Evolutionary conservation across 2,329 filamentous ascomycete genomes (phyloP).

Genomic region (Penicillium psychrosexuale): DNA sequence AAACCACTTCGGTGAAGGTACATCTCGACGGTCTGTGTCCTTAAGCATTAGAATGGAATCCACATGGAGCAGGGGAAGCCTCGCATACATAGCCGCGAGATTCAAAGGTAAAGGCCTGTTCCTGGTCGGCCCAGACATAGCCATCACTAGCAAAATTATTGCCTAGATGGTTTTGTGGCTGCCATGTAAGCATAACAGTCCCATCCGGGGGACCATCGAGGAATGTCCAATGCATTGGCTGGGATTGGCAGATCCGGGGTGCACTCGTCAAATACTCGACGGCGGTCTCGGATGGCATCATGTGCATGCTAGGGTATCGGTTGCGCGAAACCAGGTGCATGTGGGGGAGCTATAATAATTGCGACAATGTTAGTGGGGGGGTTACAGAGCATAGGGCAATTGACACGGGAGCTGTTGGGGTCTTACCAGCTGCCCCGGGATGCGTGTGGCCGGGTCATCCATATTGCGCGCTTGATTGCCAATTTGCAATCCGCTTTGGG

Average conservation of each 20-base stretch:
- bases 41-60: conserved; percentile 10
- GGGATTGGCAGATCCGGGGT: conserved; percentile 76
- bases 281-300: conserved; percentile 71
- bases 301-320: conserved; percentile 70
- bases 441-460: conserved; percentile 47
- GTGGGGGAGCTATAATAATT: conserved; percentile 66
- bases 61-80: not conserved
- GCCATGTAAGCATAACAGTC: conserved; percentile 82
- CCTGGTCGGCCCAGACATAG: conserved; percentile 82
- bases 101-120: conserved; percentile 73
- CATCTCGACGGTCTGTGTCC: conserved; percentile 77
- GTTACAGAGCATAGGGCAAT: not conserved
- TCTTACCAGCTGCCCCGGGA: conserved; percentile 47
- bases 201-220: conserved; percentile 79
- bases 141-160: conserved; percentile 85
- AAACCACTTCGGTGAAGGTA: conserved; percentile 80
- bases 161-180: conserved; percentile 68
- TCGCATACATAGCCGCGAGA: conserved; percentile 62
- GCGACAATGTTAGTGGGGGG: conserved; percentile 14
- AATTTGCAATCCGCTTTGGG: conserved; percentile 1
- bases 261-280: conserved; percentile 80
- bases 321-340: conserved; percentile 84
- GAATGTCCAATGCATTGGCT: conserved; percentile 91
- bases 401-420: conserved; percentile 4
- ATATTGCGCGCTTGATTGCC: conserved; percentile 33